A percentile compares a stretch with the other conserved stretches of the same genome.
Conservation (phyloP, 306 rosid genomes). For the Styphnolobium japonicum region DNA sequence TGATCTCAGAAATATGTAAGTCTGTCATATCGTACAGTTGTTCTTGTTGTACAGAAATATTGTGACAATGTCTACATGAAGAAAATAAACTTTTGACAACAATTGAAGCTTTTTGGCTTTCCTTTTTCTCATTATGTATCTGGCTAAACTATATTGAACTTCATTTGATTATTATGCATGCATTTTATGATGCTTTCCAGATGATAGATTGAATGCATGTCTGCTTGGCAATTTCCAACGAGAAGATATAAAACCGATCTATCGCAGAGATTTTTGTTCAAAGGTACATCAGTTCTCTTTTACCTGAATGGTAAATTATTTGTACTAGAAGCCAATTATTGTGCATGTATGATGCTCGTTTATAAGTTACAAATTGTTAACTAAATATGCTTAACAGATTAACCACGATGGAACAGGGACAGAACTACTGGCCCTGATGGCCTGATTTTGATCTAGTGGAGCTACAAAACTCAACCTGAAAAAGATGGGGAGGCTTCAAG, state of each 20-base stretch:
- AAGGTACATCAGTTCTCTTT: too few species aligned
- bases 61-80: not conserved
- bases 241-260: slow-evolving; percentile 11
- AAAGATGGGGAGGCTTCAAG: too few species aligned
- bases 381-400: too few species aligned
- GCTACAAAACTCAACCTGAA: too few species aligned
- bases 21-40: slow-evolving; percentile 4
- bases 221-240: not conserved
- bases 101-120: not conserved
- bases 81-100: slow-evolving; percentile 2
- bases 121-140: not conserved
- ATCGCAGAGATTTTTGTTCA: too few species aligned
- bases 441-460: too few species aligned
- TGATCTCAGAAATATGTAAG: slow-evolving; percentile 7
- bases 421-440: too few species aligned
- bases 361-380: too few species aligned
- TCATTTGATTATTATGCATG: slow-evolving; percentile 3
- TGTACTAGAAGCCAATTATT: too few species aligned
- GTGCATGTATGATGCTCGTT: too few species aligned
- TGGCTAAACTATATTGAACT: not conserved
- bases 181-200: not conserved
- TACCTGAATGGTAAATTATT: too few species aligned
- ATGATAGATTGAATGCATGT: slow-evolving; percentile 10
- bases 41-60: slow-evolving; percentile 21
- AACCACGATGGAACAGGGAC: too few species aligned